These are phyloP conservation scores for Calonectria crousiana DNA, from an alignment of 2,329 filamentous ascomycete species.

Conservation along the genomic window DNA sequence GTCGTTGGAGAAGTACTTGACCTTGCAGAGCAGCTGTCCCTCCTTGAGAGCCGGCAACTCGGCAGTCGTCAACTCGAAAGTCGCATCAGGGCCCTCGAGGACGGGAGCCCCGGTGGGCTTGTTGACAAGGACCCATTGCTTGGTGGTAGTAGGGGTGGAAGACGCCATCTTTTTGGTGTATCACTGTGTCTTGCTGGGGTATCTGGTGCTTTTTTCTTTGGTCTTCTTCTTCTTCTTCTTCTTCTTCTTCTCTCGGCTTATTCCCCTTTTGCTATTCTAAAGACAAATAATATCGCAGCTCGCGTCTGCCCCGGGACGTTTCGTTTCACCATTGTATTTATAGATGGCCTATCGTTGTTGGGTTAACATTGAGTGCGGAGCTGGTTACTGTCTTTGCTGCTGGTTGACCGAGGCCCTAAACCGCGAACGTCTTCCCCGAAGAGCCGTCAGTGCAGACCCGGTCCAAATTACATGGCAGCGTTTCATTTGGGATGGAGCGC, in stretches of 20 bases:
- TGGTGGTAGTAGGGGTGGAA: constrained; percentile 41
- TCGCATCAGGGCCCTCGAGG: constrained; percentile 42
- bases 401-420: not conserved
- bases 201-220: not conserved
- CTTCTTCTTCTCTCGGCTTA: not conserved
- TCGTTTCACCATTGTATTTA: constrained; percentile 16
- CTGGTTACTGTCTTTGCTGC: not conserved
- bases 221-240: too few species aligned
- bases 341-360: constrained; percentile 10
- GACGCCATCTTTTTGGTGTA: constrained; percentile 33
- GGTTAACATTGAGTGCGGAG: constrained; percentile 2
- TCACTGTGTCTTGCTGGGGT: not conserved
- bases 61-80: constrained; percentile 41
- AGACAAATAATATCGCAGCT: constrained; percentile 14
- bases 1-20: constrained; percentile 46
- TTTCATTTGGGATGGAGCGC: constrained; percentile 3
- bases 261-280: constrained; percentile 14
- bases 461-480: constrained; percentile 9
- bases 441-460: constrained; percentile 12
- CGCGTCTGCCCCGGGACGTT: not conserved
- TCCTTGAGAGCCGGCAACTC: constrained; percentile 41
- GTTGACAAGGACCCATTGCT: constrained; percentile 46
- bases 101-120: constrained; percentile 43
- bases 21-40: constrained; percentile 44
- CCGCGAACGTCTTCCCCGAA: not conserved